Evolutionary conservation across 331 rosid genomes (phyloP).

Genomic region (Malus hybrid): DNA sequence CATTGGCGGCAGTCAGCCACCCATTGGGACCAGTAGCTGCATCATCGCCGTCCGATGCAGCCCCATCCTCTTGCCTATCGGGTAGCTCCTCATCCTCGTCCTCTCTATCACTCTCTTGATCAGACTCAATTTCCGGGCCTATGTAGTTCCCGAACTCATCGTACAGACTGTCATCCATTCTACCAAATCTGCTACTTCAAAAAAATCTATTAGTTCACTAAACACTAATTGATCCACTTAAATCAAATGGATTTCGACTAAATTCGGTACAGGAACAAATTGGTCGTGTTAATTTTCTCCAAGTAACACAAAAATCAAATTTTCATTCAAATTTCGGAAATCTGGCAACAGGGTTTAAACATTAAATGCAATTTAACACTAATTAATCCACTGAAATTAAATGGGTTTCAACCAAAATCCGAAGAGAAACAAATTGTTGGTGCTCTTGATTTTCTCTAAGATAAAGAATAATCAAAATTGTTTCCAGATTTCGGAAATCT

Average conservation of each 20-base stretch:
- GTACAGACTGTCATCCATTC: slow-evolving; percentile 88
- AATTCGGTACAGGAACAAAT: neutral
- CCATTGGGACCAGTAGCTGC: slow-evolving; percentile 42
- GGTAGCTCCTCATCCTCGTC: slow-evolving; percentile 61
- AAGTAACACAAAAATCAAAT: neutral
- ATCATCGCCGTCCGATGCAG: slow-evolving; percentile 57
- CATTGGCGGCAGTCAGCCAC: slow-evolving; percentile 68
- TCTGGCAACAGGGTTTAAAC: neutral
- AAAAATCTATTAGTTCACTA: neutral
- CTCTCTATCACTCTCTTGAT: slow-evolving; percentile 72
- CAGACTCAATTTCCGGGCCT: slow-evolving; percentile 95
- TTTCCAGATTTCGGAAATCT: neutral
- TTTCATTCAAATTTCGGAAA: neutral
- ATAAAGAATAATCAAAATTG: neutral
- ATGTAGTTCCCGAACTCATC: slow-evolving; percentile 98
- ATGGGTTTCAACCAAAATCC: neutral
- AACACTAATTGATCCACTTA: neutral
- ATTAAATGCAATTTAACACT: neutral
- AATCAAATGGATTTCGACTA: neutral
- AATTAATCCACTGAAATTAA: neutral
- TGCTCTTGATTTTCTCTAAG: neutral
- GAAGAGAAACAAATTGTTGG: neutral
- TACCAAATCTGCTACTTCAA: slow-evolving; percentile 16
- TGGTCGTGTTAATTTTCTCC: neutral
- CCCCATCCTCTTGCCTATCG: slow-evolving; percentile 40